These are phyloP conservation scores for Tylopilus rubrobrunneus DNA, from an alignment of 768 basidiomycete genomes.

Conservation along the genomic window DNA sequence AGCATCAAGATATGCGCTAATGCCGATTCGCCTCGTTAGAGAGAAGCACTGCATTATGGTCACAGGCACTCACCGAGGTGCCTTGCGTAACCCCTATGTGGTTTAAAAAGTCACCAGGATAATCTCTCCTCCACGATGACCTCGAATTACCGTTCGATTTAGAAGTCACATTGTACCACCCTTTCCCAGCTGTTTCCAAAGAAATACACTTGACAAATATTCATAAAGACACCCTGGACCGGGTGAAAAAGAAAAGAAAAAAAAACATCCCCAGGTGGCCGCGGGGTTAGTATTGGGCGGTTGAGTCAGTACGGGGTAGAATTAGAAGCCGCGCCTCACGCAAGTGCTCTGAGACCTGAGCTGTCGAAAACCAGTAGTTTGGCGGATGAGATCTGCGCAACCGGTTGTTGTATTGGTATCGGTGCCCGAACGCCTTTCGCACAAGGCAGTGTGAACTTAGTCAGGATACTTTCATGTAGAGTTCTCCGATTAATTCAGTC, in stretches of 20 bases:
- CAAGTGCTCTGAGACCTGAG: constrained; percentile 5
- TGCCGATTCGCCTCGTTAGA: neutral
- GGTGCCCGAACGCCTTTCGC: constrained; percentile 2
- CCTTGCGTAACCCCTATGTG: neutral
- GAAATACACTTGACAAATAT: neutral
- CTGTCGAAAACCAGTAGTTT: constrained; percentile 7
- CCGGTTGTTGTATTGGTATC: neutral
- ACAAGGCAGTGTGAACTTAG: constrained; percentile 8
- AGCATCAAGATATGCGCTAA: neutral
- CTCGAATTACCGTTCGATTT: neutral
- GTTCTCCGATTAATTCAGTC: constrained; percentile 2
- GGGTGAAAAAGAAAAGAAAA: constrained; percentile 1
- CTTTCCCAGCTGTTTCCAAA: constrained; percentile 1
- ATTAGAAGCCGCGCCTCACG: constrained; percentile 2
- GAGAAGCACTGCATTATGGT: neutral
- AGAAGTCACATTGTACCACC: neutral
- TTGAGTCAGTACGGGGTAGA: neutral
- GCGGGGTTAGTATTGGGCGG: neutral
- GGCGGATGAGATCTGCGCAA: constrained; percentile 9
- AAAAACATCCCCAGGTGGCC: neutral
- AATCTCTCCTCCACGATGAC: neutral
- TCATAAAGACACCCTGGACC: neutral
- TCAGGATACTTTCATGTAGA: neutral
- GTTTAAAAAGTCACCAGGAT: neutral
- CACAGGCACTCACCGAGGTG: constrained; percentile 4